Conservation (phyloP, 2,329 filamentous ascomycete genomes). For the Pseudopyrenochaeta lycopersici region DNA sequence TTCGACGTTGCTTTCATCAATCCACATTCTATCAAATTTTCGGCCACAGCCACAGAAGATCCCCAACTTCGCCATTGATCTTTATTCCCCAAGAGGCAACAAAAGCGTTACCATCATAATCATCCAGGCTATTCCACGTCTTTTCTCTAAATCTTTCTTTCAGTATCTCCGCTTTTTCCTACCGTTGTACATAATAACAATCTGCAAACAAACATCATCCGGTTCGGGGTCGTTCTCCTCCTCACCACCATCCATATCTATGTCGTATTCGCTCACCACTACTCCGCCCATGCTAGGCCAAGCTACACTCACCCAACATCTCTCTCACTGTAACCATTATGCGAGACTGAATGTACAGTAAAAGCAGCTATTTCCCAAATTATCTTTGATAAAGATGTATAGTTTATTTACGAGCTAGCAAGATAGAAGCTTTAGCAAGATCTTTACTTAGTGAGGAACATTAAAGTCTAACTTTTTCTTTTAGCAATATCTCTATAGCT, state of each 20-base stretch:
- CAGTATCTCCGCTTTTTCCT: neutral
- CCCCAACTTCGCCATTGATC: neutral
- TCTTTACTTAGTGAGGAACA: too few species aligned
- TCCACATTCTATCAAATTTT: neutral
- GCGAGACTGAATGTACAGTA: too few species aligned
- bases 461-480: too few species aligned
- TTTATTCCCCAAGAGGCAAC: neutral
- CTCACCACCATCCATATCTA: neutral
- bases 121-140: neutral
- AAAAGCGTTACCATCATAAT: neutral
- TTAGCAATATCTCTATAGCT: too few species aligned
- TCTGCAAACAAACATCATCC: slow-evolving; percentile 1
- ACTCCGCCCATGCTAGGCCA: neutral
- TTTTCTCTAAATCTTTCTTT: neutral
- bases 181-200: neutral
- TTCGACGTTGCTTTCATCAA: neutral
- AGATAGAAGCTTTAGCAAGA: too few species aligned
- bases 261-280: neutral
- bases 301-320: too few species aligned
- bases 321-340: too few species aligned
- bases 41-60: neutral
- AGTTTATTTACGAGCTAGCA: too few species aligned
- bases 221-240: neutral
- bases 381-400: too few species aligned
- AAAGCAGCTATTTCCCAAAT: too few species aligned